Evolutionary conservation across 495 filamentous ascomycete species (phyloP), one percentile per base, ranked within the genome.

Genomic region (Parmelia sp.): DNA sequence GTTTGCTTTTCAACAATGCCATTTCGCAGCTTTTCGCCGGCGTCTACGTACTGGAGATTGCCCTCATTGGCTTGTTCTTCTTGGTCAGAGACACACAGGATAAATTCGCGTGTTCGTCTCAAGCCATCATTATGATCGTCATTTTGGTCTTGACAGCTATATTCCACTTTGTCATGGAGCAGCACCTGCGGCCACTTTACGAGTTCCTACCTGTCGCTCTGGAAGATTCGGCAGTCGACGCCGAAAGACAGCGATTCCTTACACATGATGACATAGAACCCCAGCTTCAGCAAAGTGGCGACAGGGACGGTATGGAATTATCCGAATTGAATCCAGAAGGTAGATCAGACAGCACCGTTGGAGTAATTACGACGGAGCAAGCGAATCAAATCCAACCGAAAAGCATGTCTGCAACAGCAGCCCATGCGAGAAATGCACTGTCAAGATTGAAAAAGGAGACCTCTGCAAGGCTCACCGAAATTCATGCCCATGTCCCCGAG

Each of bases 21-120:
- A 87, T 98, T 75, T 96, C 96, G 72, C 94, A 98, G 72, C 86
- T 96, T 1, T 97, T 97, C 74, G 91, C 89, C 0, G 94, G 94
- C 1, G 75, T 98, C 21, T 98, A 98, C 70, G 84, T 96, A 63
- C 91, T 97, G 89, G 92, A 98, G 70, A 75, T 96, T 23, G 90
- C 89, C 68, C 77, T 97, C 59, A 84, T 96, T 65, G 94, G 93
- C n/a, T 81, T 97, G 17, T 97, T 97, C 79, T 91, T 96, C 76
- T 79, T 97, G 61, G 88, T 89, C 51, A 76, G 81, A 61, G 85
- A 94, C 66, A 79, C 79, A 21, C 47, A 86, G 0, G 80, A 83
- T 40, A 67, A 76, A 0, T 79, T 83, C 23, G 73, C 85, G 25
- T 94, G 91, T 73, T 76, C 87, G 45, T 86, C 88, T 12, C 94